phyloP scores from a whole-genome alignment of 352 stramenopile genomes.

The Globisporangium yorkense region DNA sequence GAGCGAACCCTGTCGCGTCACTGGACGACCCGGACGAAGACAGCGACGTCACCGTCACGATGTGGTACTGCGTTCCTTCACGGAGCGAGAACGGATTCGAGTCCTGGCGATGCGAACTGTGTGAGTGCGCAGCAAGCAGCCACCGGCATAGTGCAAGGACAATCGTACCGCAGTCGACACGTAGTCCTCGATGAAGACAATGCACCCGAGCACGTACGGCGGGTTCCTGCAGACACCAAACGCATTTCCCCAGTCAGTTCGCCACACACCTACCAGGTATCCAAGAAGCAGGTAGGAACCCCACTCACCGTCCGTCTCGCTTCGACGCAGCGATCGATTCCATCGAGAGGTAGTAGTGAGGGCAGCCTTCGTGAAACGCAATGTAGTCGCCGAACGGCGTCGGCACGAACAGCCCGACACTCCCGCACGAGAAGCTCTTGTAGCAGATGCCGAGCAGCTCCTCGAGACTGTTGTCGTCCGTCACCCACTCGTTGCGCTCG shows the following conservation, averaged over 20 bases:
- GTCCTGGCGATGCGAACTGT: conserved; percentile 15
- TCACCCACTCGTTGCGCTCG: conserved; percentile 40
- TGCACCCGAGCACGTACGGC: conserved; percentile 69
- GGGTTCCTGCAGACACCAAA: conserved; percentile 34
- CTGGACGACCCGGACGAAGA: conserved; percentile 15
- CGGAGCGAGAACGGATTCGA: conserved; percentile 66
- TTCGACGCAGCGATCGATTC: conserved; percentile 76
- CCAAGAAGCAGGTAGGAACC: background rate
- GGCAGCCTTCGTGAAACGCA: conserved; percentile 80
- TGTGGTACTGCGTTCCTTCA: conserved; percentile 65
- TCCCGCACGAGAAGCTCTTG: conserved; percentile 69
- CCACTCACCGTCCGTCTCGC: conserved; percentile 31
- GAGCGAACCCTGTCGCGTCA: conserved; percentile 8
- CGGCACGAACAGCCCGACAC: conserved; percentile 70
- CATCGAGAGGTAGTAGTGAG: conserved; percentile 75
- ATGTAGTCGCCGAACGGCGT: conserved; percentile 82
- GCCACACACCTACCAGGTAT: no score
- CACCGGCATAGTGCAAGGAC: no score
- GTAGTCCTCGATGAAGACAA: conserved; percentile 81
- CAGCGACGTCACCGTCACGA: conserved; percentile 63
- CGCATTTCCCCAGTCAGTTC: background rate
- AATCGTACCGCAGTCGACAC: conserved; percentile 42
- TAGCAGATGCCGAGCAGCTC: conserved; percentile 80
- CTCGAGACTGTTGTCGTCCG: conserved; percentile 58
- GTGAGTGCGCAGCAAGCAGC: conserved; percentile 2